phyloP scores from a whole-genome alignment of 306 rosid species.

The Parietaria judaica region DNA sequence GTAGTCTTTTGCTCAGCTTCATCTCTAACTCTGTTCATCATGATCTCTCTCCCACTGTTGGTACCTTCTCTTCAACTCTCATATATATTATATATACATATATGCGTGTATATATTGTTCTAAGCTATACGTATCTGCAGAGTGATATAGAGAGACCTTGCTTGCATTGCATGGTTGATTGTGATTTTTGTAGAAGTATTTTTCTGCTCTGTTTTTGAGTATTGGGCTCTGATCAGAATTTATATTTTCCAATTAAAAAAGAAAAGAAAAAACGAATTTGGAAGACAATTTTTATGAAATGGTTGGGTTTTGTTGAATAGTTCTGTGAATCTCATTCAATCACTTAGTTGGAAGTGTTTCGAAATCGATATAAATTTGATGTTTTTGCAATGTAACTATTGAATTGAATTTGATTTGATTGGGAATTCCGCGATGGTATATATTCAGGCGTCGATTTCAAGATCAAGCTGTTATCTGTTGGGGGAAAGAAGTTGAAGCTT shows the following conservation, averaged over 20 bases:
- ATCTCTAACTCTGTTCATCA: slow-evolving; percentile 57
- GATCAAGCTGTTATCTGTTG: slow-evolving; percentile 67
- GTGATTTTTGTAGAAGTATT: background rate
- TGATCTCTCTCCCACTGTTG: slow-evolving; percentile 75
- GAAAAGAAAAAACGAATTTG: background rate
- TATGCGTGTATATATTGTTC: background rate
- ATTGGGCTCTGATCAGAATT: background rate
- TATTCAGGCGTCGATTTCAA: slow-evolving; percentile 90
- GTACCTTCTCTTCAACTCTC: slow-evolving; percentile 24
- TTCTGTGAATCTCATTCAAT: background rate
- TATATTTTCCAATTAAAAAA: too few relatives aligned
- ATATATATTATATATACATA: slow-evolving; percentile 6
- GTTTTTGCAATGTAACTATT: background rate
- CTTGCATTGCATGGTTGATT: background rate
- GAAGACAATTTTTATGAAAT: background rate
- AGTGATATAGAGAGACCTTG: background rate
- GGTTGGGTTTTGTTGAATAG: background rate
- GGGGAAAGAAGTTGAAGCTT: slow-evolving; percentile 80
- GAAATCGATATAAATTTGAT: too few relatives aligned
- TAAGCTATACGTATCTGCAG: too few relatives aligned
- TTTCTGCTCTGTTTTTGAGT: background rate
- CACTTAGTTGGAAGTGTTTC: background rate
- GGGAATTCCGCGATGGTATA: background rate
- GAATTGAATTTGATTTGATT: background rate
- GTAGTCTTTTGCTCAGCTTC: slow-evolving; percentile 84